Base-by-base conservation (phyloP, 495 filamentous ascomycete species). In the Clohesyomyces aquaticus region DNA sequence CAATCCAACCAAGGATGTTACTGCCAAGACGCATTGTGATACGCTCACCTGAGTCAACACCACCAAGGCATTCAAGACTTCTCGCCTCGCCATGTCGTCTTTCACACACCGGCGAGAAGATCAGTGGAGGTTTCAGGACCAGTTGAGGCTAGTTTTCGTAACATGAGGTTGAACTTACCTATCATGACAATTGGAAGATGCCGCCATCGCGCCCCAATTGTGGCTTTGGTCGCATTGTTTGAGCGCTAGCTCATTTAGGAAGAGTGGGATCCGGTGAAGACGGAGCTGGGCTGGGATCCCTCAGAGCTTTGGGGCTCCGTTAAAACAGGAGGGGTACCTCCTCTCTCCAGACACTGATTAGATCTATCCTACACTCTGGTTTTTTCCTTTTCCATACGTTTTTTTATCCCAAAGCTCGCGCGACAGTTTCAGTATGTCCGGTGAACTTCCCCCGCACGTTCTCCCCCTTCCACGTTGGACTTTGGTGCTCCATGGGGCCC, bases 401-500 rank as follows among this genome's bases (percentile, higher is more conserved):
- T n/a, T n/a, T n/a, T n/a, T n/a, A n/a, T n/a, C n/a, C n/a, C n/a
- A n/a, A n/a, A 8, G 50, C 52, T 22, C 22, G 23, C 22, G 22
- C 12, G 26, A 3, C 32, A 38, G 14, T 6, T 14, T 38, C 32
- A 38, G 6, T 14, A 38, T 38, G 32, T 4, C 18, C 11, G 19
- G 8, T 8, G 41, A 48, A 22, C 41, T 27, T 28, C 53, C 53
- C 12, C 19, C 48, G 21, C 55, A 66, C 19, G 49, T 66, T 1
- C 48, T 67, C n/a, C 43, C 57, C n/a, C 23, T 69, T 16, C 67
- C 67, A 10, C 16, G 29, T 12, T 69, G 60, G 60, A 64, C 48
- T 1, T 35, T 61, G 2, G 35, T 49, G 4, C 35, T 69, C 49
- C 58, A 61, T 21, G 57, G 14, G 21, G 25, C 54, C 16, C 62